These are phyloP conservation scores for Furcasterigmium furcatum DNA, from an alignment of 2,329 filamentous ascomycete species.

Conservation along the genomic window DNA sequence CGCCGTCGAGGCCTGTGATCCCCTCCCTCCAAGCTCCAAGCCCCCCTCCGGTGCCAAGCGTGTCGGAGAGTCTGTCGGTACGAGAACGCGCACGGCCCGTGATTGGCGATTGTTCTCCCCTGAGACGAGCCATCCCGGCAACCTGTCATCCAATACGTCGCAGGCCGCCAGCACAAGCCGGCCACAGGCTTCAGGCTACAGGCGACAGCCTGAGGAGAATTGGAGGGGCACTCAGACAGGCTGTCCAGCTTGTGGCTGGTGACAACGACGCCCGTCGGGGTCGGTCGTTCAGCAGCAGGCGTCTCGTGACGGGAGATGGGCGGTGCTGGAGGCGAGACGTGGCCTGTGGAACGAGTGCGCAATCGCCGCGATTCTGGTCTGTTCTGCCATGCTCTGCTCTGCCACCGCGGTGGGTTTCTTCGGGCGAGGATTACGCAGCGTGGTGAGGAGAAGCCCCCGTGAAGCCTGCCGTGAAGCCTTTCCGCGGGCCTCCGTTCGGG, in stretches of 20 bases:
- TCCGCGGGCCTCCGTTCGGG: no score
- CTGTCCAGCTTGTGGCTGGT: neutral
- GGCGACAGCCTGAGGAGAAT: no score
- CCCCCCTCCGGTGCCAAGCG: neutral
- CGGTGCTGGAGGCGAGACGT: neutral
- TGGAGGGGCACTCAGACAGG: no score
- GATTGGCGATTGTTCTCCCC: conserved; percentile 1
- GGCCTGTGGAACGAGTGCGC: neutral
- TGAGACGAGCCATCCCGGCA: conserved; percentile 1
- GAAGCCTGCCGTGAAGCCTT: neutral
- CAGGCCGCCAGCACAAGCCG: neutral
- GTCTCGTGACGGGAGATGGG: conserved; percentile 1
- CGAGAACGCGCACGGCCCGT: neutral
- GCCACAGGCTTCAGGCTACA: no score
- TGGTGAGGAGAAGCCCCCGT: no score
- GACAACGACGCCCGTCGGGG: neutral
- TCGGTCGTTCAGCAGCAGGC: neutral
- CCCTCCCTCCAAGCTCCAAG: neutral
- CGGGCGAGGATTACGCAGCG: no score
- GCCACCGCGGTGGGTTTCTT: no score
- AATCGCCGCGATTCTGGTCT: neutral
- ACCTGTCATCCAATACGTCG: neutral
- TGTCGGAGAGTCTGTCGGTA: conserved; percentile 2
- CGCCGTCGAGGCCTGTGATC: neutral
- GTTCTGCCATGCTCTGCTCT: neutral